Percentiles rank a stretch among this genome's conserved stretches.
Conservation (phyloP, 768 basidiomycete genomes). For the Postia placenta region DNA sequence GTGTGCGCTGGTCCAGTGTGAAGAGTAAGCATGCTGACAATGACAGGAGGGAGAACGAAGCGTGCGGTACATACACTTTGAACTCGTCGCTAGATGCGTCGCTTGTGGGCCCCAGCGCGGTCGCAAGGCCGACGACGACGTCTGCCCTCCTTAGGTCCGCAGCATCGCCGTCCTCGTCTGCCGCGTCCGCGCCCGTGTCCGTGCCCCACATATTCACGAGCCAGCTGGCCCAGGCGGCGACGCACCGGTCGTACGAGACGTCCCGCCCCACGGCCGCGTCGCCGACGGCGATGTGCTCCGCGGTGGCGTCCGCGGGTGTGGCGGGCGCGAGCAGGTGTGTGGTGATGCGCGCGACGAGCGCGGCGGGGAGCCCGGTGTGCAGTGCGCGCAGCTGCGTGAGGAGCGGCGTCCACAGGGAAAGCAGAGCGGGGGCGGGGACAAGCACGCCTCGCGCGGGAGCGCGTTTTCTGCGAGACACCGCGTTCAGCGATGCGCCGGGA, state of each 20-base stretch:
- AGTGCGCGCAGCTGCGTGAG: conserved; percentile 47
- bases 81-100: conserved; percentile 10
- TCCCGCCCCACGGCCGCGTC: conserved; percentile 23
- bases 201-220: conserved; percentile 28
- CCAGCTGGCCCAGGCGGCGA: conserved; percentile 73
- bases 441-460: conserved; percentile 34
- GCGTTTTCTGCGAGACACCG: conserved; percentile 44
- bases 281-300: conserved; percentile 6
- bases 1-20: conserved; percentile 19
- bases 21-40: background rate
- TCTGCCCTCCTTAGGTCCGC: conserved; percentile 37
- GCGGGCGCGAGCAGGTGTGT: conserved; percentile 24
- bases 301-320: background rate
- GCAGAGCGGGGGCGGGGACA: conserved; percentile 42
- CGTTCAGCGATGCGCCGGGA: background rate
- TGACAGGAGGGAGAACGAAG: background rate
- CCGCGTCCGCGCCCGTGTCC: conserved; percentile 22
- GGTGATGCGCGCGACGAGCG: conserved; percentile 44
- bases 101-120: conserved; percentile 37
- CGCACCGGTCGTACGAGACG: conserved; percentile 46
- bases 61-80: conserved; percentile 29
- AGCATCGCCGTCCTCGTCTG: conserved; percentile 25
- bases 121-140: conserved; percentile 38
- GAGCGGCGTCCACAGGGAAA: conserved; percentile 64
- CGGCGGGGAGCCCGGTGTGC: conserved; percentile 49